phyloP scores from a whole-genome alignment of 768 basidiomycete species.

The Termitomyces sp. region DNA sequence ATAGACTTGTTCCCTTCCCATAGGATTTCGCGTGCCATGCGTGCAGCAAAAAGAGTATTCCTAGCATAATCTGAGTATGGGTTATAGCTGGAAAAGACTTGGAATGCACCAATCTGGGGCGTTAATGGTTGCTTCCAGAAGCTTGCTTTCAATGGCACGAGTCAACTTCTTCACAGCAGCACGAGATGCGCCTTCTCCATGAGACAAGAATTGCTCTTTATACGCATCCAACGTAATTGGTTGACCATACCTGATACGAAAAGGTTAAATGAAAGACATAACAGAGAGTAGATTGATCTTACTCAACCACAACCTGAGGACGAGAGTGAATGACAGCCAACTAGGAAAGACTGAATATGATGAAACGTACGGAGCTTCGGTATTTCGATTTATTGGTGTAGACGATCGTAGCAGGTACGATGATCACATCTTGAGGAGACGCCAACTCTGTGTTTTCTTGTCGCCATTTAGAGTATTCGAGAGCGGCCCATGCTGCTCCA shows the following conservation, averaged over 20 bases:
- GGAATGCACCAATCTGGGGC: conserved; percentile 81
- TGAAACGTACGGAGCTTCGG: conserved; percentile 71
- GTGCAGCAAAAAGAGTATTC: conserved; percentile 87
- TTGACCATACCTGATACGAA: conserved; percentile 64
- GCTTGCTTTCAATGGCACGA: conserved; percentile 61
- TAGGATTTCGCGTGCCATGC: conserved; percentile 91
- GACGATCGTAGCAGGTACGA: conserved; percentile 85
- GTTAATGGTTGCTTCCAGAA: conserved; percentile 81
- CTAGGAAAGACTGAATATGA: conserved; percentile 16
- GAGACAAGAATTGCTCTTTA: conserved; percentile 73
- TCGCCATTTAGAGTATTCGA: conserved; percentile 87
- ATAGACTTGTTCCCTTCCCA: conserved; percentile 83
- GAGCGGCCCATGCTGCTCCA: conserved; percentile 90
- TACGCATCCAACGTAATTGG: conserved; percentile 77
- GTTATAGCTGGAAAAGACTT: conserved; percentile 18
- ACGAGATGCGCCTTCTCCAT: conserved; percentile 63
- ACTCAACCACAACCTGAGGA: conserved; percentile 71
- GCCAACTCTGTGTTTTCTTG: conserved; percentile 48
- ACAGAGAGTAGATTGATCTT: conserved; percentile 21
- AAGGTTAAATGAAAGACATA: conserved; percentile 8
- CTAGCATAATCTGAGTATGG: conserved; percentile 33
- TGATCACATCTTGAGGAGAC: conserved; percentile 45
- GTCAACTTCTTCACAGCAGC: conserved; percentile 87
- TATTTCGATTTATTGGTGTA: conserved; percentile 98
- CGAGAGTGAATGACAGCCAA: not conserved